Evolutionary conservation across 345 rosid genomes (phyloP).

Genomic region (Boechera retrofracta): DNA sequence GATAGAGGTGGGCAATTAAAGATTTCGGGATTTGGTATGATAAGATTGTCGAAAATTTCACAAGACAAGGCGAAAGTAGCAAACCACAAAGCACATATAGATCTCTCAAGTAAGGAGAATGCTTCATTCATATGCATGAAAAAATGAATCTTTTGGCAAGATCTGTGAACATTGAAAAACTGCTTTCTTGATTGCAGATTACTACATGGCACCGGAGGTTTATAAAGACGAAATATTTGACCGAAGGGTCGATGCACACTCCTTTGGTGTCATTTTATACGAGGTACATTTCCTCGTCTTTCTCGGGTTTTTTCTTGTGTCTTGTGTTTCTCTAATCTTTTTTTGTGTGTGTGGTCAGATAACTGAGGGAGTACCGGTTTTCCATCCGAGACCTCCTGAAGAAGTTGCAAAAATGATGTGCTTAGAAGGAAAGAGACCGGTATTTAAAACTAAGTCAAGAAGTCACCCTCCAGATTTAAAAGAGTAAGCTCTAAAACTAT

Average conservation of each 20-base stretch:
- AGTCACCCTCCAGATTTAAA: constrained; percentile 73
- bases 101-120: constrained; percentile 62
- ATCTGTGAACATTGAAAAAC: neutral
- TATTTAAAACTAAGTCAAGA: constrained; percentile 68
- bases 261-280: constrained; percentile 78
- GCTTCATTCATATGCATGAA: constrained; percentile 25
- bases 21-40: constrained; percentile 81
- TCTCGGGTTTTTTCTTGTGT: neutral
- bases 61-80: constrained; percentile 62
- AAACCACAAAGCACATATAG: constrained; percentile 50
- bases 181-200: constrained; percentile 52
- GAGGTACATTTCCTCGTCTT: constrained; percentile 59
- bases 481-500: constrained; percentile 61
- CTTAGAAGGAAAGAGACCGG: constrained; percentile 70
- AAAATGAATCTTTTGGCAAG: neutral
- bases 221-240: constrained; percentile 70
- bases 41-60: constrained; percentile 61
- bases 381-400: constrained; percentile 70
- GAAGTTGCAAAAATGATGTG: constrained; percentile 75
- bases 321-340: constrained; percentile 11
- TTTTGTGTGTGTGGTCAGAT: constrained; percentile 53
- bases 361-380: constrained; percentile 78
- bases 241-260: constrained; percentile 71
- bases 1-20: constrained; percentile 86
- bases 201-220: constrained; percentile 84